A percentile compares a stretch with the other conserved stretches of the same genome.
Evolutionary conservation across 768 basidiomycete species (phyloP).

Genomic region (Mycena rebaudengoi): DNA sequence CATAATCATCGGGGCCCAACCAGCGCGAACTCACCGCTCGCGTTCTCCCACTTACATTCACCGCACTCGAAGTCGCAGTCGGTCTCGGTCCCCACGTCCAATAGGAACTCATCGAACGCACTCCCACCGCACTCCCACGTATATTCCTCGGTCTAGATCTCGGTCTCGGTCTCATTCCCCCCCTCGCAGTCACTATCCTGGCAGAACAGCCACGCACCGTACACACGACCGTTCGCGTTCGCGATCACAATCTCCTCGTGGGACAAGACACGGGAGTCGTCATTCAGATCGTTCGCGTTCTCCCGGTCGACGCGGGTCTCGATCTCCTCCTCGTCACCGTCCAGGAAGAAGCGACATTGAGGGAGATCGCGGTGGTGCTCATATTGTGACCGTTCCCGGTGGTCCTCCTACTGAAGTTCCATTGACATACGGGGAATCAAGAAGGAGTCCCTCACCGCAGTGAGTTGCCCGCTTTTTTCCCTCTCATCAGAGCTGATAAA

Average conservation of each 20-base stretch:
- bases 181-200: background rate
- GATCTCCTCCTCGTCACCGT: slow-evolving; percentile 16
- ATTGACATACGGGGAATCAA: background rate
- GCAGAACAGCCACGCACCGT: background rate
- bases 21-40: background rate
- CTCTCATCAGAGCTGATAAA: background rate
- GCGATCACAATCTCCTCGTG: background rate
- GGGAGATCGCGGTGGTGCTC: slow-evolving; percentile 14
- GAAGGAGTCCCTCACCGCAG: too few relatives aligned
- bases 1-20: background rate
- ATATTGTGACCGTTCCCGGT: slow-evolving; percentile 21
- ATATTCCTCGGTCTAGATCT: slow-evolving; percentile 17
- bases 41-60: too few relatives aligned
- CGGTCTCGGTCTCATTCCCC: slow-evolving; percentile 35
- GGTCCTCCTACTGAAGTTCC: slow-evolving; percentile 6
- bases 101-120: slow-evolving; percentile 19
- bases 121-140: too few relatives aligned
- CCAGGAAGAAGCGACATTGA: background rate
- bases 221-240: background rate
- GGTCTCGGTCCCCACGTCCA: slow-evolving; percentile 29
- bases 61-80: slow-evolving; percentile 27
- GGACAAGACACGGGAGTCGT: background rate
- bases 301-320: background rate
- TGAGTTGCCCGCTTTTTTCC: too few relatives aligned
- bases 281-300: background rate